Evolutionary conservation across 768 basidiomycete species (phyloP).

Genomic region (Hygrocybe punicea): DNA sequence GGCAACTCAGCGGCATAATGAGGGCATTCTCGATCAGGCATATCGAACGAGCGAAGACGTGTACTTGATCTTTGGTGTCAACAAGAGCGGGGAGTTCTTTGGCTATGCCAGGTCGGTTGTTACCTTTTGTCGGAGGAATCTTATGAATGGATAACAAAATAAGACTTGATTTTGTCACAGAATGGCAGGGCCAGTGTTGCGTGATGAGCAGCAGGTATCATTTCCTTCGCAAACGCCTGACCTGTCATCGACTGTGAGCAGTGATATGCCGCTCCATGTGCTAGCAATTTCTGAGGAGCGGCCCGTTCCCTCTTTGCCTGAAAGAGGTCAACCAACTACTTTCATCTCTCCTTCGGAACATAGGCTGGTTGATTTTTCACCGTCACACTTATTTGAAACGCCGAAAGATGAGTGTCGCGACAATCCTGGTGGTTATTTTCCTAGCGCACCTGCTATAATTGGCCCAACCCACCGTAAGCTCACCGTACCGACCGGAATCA

Average conservation of each 20-base stretch:
- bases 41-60: slow-evolving; percentile 89
- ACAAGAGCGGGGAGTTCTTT: slow-evolving; percentile 92
- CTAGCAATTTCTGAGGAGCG: slow-evolving; percentile 15
- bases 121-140: background rate
- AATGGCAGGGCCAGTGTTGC: slow-evolving; percentile 66
- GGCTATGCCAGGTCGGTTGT: slow-evolving; percentile 75
- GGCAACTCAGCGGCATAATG: slow-evolving; percentile 94
- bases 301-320: slow-evolving; percentile 7
- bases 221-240: slow-evolving; percentile 52
- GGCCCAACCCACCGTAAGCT: slow-evolving; percentile 36
- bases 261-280: slow-evolving; percentile 8
- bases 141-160: background rate
- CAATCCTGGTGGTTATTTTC: slow-evolving; percentile 8
- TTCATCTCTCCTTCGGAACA: slow-evolving; percentile 1
- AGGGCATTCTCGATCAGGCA: slow-evolving; percentile 86
- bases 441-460: slow-evolving; percentile 55
- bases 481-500: slow-evolving; percentile 22
- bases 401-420: background rate
- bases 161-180: slow-evolving; percentile 35
- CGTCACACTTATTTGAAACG: slow-evolving; percentile 22
- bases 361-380: slow-evolving; percentile 31
- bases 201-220: slow-evolving; percentile 47
- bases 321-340: slow-evolving; percentile 3
- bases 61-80: slow-evolving; percentile 86
- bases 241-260: slow-evolving; percentile 31